Evolutionary conservation across 1,284 basidiomycete species (phyloP), one percentile per base, ranked within the genome.

Genomic region (Tilletia indica): DNA sequence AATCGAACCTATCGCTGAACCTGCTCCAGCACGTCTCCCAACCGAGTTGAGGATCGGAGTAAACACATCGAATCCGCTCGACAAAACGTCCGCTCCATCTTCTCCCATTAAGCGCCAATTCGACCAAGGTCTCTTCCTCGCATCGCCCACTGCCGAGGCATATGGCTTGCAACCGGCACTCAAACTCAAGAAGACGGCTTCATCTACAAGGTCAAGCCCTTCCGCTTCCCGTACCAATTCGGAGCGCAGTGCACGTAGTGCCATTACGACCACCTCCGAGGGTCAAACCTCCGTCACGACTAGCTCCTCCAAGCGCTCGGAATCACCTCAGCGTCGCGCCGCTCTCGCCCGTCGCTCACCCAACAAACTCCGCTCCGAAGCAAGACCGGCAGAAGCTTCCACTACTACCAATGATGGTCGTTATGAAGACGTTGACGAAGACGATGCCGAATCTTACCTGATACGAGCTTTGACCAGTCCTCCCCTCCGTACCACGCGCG

Each of bases 41-140:
- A 39, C 61, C 36, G 61, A 64, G 38, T 38, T 64, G 19, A 25
- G 61, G 36, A 64, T 64, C n/a, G 61, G 61, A 21, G 61, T 64
- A 11, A 64, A 64, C 36, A 2, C 61, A 34, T 39, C 61, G 16
- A 34, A 38, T 14, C 11, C 36, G 2, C 61, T 38, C 11, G 61
- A 64, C 61, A 64, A 64, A 36, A 19, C 61, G 61, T 63, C 61
- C 3, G 34, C 61, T 0, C 61, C 61, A 4, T 39, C 61, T 3
- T 64, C 61, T 38, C 61, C 61, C 3, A 64, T 34, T 2, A 64
- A 64, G 34, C 61, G 61, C 12, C 61, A 64, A 6, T n/a, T 64
- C 31, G 61, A 64, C 21, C 61, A 39, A 39, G 12, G 36, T 4
- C 61, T 64, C 36, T 64, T 64, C 61, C 31, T 64, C 34, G 61